phyloP scores from a whole-genome alignment of 345 rosid genomes.

The Eucalyptus polyanthemos region DNA sequence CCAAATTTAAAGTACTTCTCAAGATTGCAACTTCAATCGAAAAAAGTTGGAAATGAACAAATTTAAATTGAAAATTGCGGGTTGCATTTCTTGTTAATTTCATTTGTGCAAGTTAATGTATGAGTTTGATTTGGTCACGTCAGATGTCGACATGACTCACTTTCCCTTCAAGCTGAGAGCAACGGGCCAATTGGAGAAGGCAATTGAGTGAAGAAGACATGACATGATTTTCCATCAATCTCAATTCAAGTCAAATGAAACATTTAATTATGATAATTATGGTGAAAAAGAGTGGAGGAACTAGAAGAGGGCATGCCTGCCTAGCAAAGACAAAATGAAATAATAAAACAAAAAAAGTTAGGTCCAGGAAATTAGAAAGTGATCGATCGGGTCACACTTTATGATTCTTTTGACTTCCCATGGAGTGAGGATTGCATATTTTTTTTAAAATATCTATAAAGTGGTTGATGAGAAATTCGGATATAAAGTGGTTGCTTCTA shows the following conservation, averaged over 20 bases:
- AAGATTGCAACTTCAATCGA: background rate
- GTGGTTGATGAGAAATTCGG: background rate
- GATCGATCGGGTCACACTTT: background rate
- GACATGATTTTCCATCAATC: background rate
- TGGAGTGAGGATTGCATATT: background rate
- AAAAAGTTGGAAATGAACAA: background rate
- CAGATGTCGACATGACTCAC: background rate
- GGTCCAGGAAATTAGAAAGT: background rate
- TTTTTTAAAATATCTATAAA: background rate
- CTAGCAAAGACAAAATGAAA: background rate
- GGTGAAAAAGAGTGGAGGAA: background rate
- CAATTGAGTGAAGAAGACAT: background rate
- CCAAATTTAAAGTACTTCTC: background rate
- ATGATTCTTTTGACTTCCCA: background rate
- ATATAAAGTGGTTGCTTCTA: background rate
- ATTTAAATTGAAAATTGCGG: background rate
- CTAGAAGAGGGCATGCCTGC: background rate
- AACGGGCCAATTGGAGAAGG: background rate
- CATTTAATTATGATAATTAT: background rate
- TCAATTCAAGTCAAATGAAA: background rate
- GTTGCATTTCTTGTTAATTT: background rate
- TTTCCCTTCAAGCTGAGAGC: background rate
- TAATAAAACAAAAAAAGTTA: background rate
- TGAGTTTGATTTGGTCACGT: rapidly evolving
- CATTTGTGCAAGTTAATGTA: background rate